Evolutionary conservation across 495 filamentous ascomycete genomes (phyloP).

Genomic region (Trichocladium antarcticum): DNA sequence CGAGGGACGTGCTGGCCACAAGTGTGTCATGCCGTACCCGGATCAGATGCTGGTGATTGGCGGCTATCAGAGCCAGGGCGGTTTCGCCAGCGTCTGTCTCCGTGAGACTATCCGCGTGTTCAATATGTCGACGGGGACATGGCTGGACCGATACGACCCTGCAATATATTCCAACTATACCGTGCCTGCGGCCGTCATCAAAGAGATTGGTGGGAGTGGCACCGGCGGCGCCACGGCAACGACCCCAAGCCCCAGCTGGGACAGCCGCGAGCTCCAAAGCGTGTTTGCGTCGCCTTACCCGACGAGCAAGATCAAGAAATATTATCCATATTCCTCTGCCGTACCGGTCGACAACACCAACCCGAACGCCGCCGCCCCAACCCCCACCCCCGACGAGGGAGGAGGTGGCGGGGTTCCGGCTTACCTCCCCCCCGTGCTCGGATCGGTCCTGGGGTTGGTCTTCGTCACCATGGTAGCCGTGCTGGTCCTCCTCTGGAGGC

Average conservation of each 20-base stretch:
- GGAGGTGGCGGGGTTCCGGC: conserved; percentile 39
- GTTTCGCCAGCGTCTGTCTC: conserved; percentile 34
- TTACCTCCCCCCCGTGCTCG: conserved; percentile 55
- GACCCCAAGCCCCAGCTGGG: conserved; percentile 41
- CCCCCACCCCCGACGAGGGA: not conserved
- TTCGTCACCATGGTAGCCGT: conserved; percentile 44
- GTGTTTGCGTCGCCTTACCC: conserved; percentile 50
- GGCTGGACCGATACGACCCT: conserved; percentile 53
- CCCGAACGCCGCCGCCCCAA: conserved; percentile 12
- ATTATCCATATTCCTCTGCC: conserved; percentile 47
- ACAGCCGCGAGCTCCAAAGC: conserved; percentile 34
- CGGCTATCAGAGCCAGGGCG: conserved; percentile 30
- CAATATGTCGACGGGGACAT: conserved; percentile 49
- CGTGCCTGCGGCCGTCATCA: conserved; percentile 47
- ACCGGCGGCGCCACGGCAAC: conserved; percentile 51
- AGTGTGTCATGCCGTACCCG: conserved; percentile 56
- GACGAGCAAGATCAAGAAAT: conserved; percentile 43
- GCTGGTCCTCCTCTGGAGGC: conserved; percentile 45
- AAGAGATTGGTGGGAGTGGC: conserved; percentile 49
- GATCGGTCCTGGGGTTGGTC: conserved; percentile 53
- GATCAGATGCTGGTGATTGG: conserved; percentile 67
- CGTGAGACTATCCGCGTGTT: conserved; percentile 48
- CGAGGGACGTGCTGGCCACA: conserved; percentile 49
- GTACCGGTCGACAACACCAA: conserved; percentile 27
- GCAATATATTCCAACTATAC: conserved; percentile 44